A percentile compares a stretch with the other conserved stretches of the same genome.
Conservation (phyloP, 2,329 filamentous ascomycete genomes). For the Fusarium luffae region DNA sequence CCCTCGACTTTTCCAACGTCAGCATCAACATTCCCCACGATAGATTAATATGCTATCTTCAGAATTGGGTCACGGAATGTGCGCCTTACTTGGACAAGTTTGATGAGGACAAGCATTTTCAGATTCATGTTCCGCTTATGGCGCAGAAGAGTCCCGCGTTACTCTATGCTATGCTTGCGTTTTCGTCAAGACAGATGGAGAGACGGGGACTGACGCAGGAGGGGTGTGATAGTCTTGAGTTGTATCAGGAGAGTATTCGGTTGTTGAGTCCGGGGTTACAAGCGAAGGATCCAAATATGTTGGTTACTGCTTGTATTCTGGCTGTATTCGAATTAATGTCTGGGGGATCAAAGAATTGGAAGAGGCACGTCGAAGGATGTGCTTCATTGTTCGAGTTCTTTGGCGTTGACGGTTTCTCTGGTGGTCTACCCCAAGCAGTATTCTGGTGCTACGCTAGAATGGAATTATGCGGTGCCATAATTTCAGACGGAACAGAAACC, state of each 20-base stretch:
- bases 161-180: slow-evolving; percentile 62
- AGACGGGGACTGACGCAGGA: slow-evolving; percentile 59
- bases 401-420: slow-evolving; percentile 59
- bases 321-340: slow-evolving; percentile 62
- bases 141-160: slow-evolving; percentile 58
- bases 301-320: slow-evolving; percentile 60
- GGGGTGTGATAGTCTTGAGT: slow-evolving; percentile 61
- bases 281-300: slow-evolving; percentile 56
- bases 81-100: slow-evolving; percentile 65
- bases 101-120: slow-evolving; percentile 63
- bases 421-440: slow-evolving; percentile 60
- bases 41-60: slow-evolving; percentile 50
- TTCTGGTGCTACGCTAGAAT: slow-evolving; percentile 70
- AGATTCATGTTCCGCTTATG: slow-evolving; percentile 61
- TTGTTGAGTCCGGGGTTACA: slow-evolving; percentile 56
- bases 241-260: slow-evolving; percentile 65
- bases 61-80: slow-evolving; percentile 64
- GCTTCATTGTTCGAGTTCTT: slow-evolving; percentile 63
- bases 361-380: slow-evolving; percentile 66
- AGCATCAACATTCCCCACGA: slow-evolving; percentile 46
- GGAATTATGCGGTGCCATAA: slow-evolving; percentile 66
- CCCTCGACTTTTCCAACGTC: slow-evolving; percentile 45
- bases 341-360: slow-evolving; percentile 62
- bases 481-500: slow-evolving; percentile 60
- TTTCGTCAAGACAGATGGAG: slow-evolving; percentile 65